These are phyloP conservation scores for Alternaria novae-zelandiae DNA, from an alignment of 2,329 filamentous ascomycete species.

Conservation along the genomic window DNA sequence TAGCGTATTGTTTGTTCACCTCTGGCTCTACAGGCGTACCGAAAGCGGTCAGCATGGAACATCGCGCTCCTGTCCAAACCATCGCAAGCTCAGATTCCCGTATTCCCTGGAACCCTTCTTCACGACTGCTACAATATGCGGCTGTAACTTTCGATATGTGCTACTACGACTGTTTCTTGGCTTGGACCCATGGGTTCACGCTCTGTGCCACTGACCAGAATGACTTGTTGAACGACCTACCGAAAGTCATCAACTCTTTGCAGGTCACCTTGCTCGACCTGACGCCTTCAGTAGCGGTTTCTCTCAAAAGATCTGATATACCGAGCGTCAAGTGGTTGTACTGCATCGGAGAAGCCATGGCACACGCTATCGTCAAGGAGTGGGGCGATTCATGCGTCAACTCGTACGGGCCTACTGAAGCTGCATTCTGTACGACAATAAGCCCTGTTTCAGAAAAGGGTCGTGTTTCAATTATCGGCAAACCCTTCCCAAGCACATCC, in stretches of 20 bases:
- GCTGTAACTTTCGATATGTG: constrained; percentile 56
- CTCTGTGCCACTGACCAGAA: constrained; percentile 50
- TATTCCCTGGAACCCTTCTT: constrained; percentile 49
- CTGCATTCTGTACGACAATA: constrained; percentile 55
- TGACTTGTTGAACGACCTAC: constrained; percentile 48
- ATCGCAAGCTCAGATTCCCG: constrained; percentile 47
- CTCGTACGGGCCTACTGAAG: constrained; percentile 54
- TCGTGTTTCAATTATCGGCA: constrained; percentile 51
- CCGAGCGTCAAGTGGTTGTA: constrained; percentile 52
- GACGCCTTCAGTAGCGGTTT: constrained; percentile 52
- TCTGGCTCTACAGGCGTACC: constrained; percentile 54
- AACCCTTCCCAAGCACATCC: constrained; percentile 50
- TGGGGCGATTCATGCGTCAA: constrained; percentile 53
- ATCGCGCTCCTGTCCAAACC: constrained; percentile 50
- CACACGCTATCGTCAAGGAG: constrained; percentile 44
- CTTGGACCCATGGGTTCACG: constrained; percentile 53
- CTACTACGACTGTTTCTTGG: constrained; percentile 56
- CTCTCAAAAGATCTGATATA: constrained; percentile 40
- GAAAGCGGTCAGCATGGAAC: constrained; percentile 54
- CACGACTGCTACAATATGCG: constrained; percentile 53
- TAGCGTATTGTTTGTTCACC: constrained; percentile 54
- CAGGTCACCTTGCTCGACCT: constrained; percentile 50
- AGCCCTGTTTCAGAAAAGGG: constrained; percentile 34
- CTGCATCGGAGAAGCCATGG: constrained; percentile 55
- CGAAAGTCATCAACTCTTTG: constrained; percentile 43